Evolutionary conservation across 2,329 filamentous ascomycete genomes (phyloP), one percentile per base, ranked within the genome.

Genomic region (Teratosphaeria epicoccoides): DNA sequence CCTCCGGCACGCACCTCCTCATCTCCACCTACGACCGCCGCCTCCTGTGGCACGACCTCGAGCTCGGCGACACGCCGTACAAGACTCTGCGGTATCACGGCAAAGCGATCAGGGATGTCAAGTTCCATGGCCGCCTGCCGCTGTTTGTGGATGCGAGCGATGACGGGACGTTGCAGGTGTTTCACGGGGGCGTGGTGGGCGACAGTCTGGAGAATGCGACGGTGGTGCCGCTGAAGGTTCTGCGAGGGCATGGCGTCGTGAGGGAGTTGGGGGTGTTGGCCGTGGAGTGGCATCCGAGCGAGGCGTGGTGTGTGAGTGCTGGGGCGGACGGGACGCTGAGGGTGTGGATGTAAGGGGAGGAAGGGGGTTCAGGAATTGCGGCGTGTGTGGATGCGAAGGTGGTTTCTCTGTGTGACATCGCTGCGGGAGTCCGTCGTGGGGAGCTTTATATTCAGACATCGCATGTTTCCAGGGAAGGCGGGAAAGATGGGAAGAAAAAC

Each of bases 161-260:
- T 67, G 93, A 98, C 68, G 93, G 93, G 24, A 88, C 85, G 20
- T 73, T 97, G 59, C 93, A 98, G 69, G 87, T 98, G 50, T 97
- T 97, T 81, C 91, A 97, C 68, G 91, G 89, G 52, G 95, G 91
- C 71, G 91, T 97, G 24, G 89, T 94, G 25, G 88, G 84, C 55
- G 93, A 98, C 68, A 76, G 95, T 67, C 88, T 98, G 81, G 89
- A 95, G 74, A 95, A 95, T 65, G 90, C 93, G 6, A 94, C 85
- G 12, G 95, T 98, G 64, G 93, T 97, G 49, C 93, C 93, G 7
- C 78, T 98, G 57, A 98, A 97, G 77, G 88, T 95, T 64, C 77
- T 98, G 47, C 85, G 81, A 64, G 93, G 33, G 17, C 93, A 98
- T 72, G 87, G 85, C 70, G 83, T 97, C 2, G 85, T 86, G 65